phyloP scores from a whole-genome alignment of 495 filamentous ascomycete species.

The Sporormia fimetaria region DNA sequence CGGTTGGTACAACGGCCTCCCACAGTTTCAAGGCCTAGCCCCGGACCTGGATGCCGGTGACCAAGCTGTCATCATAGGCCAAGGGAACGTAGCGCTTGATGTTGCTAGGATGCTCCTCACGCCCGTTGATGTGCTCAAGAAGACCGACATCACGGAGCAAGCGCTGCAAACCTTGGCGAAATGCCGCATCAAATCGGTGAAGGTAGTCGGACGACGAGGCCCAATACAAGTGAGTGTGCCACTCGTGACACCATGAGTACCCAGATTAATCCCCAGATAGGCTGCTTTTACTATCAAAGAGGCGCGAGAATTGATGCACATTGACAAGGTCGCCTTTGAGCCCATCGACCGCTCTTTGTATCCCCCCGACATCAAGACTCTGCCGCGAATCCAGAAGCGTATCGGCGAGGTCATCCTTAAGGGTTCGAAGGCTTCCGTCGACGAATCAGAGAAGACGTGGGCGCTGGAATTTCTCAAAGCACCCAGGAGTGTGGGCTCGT shows the following conservation, averaged over 20 bases:
- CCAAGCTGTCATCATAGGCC: conserved; percentile 79
- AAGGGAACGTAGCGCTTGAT: conserved; percentile 93
- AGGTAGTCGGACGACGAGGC: conserved; percentile 75
- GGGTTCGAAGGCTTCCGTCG: conserved; percentile 45
- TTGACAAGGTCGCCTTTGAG: conserved; percentile 62
- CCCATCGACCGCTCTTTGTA: conserved; percentile 55
- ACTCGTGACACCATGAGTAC: neutral
- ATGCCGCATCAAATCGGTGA: conserved; percentile 68
- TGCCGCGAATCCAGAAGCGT: conserved; percentile 63
- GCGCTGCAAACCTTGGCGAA: conserved; percentile 61
- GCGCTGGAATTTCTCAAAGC: conserved; percentile 71
- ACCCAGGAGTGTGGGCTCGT: conserved; percentile 53
- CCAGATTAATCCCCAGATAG: conserved; percentile 31
- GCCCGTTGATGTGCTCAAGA: conserved; percentile 55
- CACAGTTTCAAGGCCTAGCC: conserved; percentile 63
- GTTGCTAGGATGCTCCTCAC: conserved; percentile 79
- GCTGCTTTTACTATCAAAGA: conserved; percentile 94
- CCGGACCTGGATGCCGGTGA: conserved; percentile 71
- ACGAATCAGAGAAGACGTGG: conserved; percentile 55
- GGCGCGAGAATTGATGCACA: conserved; percentile 68
- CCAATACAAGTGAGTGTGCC: conserved; percentile 57
- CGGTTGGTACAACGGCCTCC: conserved; percentile 95
- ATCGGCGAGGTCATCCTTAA: conserved; percentile 71
- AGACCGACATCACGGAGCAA: conserved; percentile 78
- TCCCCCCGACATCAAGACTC: conserved; percentile 41